Evolutionary conservation across 2,329 filamentous ascomycete genomes (phyloP), one percentile per base, ranked within the genome.

Genomic region (Remersonia thermophila): DNA sequence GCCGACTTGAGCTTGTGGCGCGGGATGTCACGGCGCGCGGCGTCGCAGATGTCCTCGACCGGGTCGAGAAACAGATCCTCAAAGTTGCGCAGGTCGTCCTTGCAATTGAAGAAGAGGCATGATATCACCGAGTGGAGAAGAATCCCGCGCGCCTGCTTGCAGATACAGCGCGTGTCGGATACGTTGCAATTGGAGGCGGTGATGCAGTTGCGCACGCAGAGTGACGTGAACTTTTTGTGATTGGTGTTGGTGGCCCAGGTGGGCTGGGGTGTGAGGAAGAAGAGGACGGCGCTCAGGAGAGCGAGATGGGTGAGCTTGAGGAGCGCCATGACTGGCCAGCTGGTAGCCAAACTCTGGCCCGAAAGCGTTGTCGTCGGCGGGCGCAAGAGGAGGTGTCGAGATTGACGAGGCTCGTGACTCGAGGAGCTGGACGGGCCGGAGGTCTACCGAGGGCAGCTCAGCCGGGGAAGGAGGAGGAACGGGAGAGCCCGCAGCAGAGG

Each of bases 101-200:
- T 39, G 49, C 62, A 65, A 41, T 52, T 52, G 38, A 51, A 50
- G 47, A 55, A 58, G 47, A 59, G 57, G 48, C 61, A 64, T n/a
- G 50, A 49, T 12, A 58, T 49, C 20, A 59, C 53, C 27, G 56
- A 51, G 12, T 55, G 51, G 5, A 65, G 53, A 36, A 63, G 56
- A 25, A 48, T 50, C 1, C 46, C 51, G 16, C 39, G 12, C 14
- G 56, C 55, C 14, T 50, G 49, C 37, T 49, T 48, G 51, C 61
- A 65, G 35, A 64, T 47, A 46, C 60, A 63, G 32, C 49, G 49
- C 10, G 52, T 43, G 38, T 57, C 50, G 34, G 43, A 45, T 7
- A 50, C 39, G 10, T 46, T 33, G 43, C 59, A 62, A 8, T 54
- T 55, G 12, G 53, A 49, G 33, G 54, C 50, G 3, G 50, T 39